phyloP scores from a whole-genome alignment of 2,329 filamentous ascomycete genomes.

The Torrubiellomyces zombiae region DNA sequence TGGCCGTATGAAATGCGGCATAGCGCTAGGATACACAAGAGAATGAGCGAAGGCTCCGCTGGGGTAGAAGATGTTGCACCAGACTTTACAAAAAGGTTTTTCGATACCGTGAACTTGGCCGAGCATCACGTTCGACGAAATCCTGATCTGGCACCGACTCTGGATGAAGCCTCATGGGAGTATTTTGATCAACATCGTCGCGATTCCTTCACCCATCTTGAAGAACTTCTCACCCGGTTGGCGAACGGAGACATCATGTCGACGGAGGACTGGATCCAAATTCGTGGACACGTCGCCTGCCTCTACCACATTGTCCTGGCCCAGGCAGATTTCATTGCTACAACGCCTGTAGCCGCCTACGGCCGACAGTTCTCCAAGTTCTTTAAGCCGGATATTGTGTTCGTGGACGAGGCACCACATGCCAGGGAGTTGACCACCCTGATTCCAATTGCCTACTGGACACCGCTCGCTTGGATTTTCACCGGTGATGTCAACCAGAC shows the following conservation, averaged over 20 bases:
- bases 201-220: slow-evolving; percentile 17
- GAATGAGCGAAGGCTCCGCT: neutral
- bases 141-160: slow-evolving; percentile 16
- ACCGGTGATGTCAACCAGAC: slow-evolving; percentile 29
- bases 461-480: slow-evolving; percentile 26
- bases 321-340: slow-evolving; percentile 26
- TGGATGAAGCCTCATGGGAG: slow-evolving; percentile 27
- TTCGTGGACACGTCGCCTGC: slow-evolving; percentile 14
- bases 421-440: slow-evolving; percentile 27
- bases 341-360: slow-evolving; percentile 26
- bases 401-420: slow-evolving; percentile 55
- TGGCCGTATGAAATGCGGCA: slow-evolving; percentile 21
- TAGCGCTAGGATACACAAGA: slow-evolving; percentile 13
- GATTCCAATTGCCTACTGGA: slow-evolving; percentile 25
- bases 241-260: slow-evolving; percentile 10
- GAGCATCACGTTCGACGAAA: slow-evolving; percentile 5
- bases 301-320: slow-evolving; percentile 22
- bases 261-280: slow-evolving; percentile 11
- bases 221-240: slow-evolving; percentile 18
- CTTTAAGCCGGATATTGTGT: slow-evolving; percentile 68
- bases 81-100: slow-evolving; percentile 20
- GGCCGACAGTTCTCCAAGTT: slow-evolving; percentile 25
- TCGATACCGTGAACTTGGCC: slow-evolving; percentile 11
- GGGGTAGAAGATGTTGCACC: slow-evolving; percentile 1
- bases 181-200: slow-evolving; percentile 17